Evolutionary conservation across 2,329 filamentous ascomycete genomes (phyloP).

Genomic region (Eutypella sp.): DNA sequence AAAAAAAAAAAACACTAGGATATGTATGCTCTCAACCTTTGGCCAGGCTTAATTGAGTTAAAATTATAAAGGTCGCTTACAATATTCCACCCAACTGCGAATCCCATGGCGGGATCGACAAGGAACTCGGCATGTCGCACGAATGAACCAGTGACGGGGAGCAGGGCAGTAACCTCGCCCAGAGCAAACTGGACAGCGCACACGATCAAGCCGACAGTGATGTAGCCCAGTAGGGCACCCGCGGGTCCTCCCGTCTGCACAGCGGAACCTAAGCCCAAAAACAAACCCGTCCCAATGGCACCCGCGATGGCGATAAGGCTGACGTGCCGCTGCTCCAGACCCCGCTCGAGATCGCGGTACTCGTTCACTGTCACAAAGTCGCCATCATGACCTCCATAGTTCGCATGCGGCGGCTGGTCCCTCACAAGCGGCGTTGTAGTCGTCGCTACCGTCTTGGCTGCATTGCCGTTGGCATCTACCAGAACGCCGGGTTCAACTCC

Average conservation of each 20-base stretch:
- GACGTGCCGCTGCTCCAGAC: conserved; percentile 50
- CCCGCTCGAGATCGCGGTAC: conserved; percentile 42
- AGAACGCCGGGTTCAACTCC: background rate
- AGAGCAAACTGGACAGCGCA: conserved; percentile 55
- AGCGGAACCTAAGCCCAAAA: conserved; percentile 52
- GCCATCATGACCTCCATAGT: conserved; percentile 26
- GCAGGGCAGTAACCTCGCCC: conserved; percentile 55
- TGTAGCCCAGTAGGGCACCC: conserved; percentile 46
- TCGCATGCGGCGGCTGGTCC: background rate
- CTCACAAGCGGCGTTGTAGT: background rate
- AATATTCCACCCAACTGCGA: conserved; percentile 49
- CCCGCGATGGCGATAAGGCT: conserved; percentile 60
- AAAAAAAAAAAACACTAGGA: too few species aligned
- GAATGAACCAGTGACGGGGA: conserved; percentile 59
- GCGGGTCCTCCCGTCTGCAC: conserved; percentile 46
- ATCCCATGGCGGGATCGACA: conserved; percentile 56
- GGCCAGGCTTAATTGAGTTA: too few species aligned
- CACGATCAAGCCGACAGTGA: conserved; percentile 52
- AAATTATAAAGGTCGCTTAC: background rate
- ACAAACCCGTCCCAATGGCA: conserved; percentile 56
- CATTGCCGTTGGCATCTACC: background rate
- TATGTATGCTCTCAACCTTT: too few species aligned
- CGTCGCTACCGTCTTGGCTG: background rate
- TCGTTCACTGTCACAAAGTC: conserved; percentile 46
- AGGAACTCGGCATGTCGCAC: conserved; percentile 56